Evolutionary conservation across 1,284 basidiomycete genomes (phyloP), one percentile per base, ranked within the genome.

Genomic region (Agaricales sp.): DNA sequence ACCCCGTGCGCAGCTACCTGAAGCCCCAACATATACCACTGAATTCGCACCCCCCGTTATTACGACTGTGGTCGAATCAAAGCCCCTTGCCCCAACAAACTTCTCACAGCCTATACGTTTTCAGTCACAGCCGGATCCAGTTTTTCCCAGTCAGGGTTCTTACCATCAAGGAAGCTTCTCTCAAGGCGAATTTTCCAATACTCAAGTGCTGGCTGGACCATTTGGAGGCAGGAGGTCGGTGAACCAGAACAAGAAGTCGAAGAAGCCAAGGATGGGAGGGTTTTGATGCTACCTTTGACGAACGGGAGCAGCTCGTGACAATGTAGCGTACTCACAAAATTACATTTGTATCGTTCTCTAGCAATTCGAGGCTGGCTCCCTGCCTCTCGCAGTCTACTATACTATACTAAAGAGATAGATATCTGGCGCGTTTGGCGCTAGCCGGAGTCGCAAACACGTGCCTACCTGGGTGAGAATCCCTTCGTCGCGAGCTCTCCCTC

Each of bases 201-300:
- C 85, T 0, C 88, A 91, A 60, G 63, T 82, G 2, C 61, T 87
- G 4, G 78, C 87, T 2, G 87, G 87, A 1, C 76, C 73, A 0
- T 78, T 78, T 64, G 87, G 86, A 39, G 84, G 80, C 24, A 71
- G 85, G 46, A 71, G 69, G 20, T 54, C 53, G 14, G 53, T 57
- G 37, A 57, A 51, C 13, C 84, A 76, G 64, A 84, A 79, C 67
- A 80, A 78, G 58, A 54, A 62, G 45, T 61, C 55, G n/a, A 87
- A 83, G 70, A 89, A 84, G 63, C 70, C 6, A 14, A 30, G 87
- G 24, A 48, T 85, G 41, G 82, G 83, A 8, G 87, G 87, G 1
- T 90, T 91, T 61, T 90, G 62, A 75, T 47, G 44, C 51, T 21
- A 41, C 45, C 21, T 43, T 23, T n/a, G 38, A n/a, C 12, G 18